Percentiles rank a stretch among this genome's conserved stretches.
Conservation (phyloP, 1,139 yeast species). For the Blastobotrys persicus region DNA sequence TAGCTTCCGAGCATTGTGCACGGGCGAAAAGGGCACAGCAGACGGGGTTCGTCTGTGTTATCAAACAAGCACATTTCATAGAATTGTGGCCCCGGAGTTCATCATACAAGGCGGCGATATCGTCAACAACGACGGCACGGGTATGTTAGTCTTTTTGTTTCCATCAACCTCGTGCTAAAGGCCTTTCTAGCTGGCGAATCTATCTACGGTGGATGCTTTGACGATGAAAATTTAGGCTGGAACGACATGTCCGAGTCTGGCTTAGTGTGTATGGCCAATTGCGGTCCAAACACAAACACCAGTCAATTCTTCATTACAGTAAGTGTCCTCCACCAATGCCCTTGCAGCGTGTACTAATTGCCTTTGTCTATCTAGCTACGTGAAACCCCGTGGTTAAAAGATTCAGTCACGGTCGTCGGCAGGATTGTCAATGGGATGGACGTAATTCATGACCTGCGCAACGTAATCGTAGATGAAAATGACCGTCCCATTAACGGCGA, state of each 20-base stretch:
- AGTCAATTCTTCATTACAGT: conserved; percentile 71
- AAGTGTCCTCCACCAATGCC: too few relatives aligned
- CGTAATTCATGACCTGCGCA: conserved; percentile 44
- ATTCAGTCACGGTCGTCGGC: conserved; percentile 73
- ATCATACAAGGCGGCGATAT: conserved; percentile 79
- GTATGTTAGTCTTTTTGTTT: conserved; percentile 9
- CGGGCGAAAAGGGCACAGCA: conserved; percentile 28
- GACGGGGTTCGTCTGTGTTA: conserved; percentile 37
- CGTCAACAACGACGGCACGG: conserved; percentile 35
- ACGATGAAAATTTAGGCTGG: conserved; percentile 58
- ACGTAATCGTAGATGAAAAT: conserved; percentile 32
- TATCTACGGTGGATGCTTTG: conserved; percentile 42
- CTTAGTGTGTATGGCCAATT: conserved; percentile 60
- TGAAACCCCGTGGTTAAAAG: conserved; percentile 45
- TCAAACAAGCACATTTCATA: conserved; percentile 54
- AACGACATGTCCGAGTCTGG: conserved; percentile 30
- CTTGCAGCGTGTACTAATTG: background rate
- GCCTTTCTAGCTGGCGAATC: conserved; percentile 28
- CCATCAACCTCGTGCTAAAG: too few relatives aligned
- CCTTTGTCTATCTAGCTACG: conserved; percentile 10
- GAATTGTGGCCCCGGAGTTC: conserved; percentile 67
- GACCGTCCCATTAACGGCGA: conserved; percentile 42
- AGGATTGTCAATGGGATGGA: conserved; percentile 62
- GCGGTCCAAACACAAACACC: conserved; percentile 54
- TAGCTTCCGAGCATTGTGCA: conserved; percentile 32